Evolutionary conservation across 106 monocot genomes (phyloP).

Genomic region (Xerophyta viscosa): DNA sequence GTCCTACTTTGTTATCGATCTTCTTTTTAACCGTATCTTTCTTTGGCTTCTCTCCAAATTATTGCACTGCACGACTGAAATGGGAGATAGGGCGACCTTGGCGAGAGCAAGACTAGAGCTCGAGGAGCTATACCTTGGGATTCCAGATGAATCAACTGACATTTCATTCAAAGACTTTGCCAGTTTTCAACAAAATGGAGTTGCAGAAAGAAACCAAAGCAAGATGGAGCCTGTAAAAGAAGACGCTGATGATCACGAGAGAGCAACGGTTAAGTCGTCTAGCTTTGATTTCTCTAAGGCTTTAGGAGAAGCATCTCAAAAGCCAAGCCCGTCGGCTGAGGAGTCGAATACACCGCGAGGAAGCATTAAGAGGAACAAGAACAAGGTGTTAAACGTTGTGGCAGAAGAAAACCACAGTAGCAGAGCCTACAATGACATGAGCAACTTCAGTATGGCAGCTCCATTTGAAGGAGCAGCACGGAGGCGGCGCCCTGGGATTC

Average conservation of each 20-base stretch:
- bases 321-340: too few species aligned
- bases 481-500: slow-evolving; percentile 25
- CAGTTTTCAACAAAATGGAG: slow-evolving; percentile 2
- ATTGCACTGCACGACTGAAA: too few species aligned
- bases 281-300: slow-evolving; percentile 23
- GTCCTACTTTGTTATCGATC: too few species aligned
- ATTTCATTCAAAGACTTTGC: slow-evolving; percentile 39
- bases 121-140: slow-evolving; percentile 31
- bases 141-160: slow-evolving; percentile 36
- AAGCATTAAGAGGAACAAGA: slow-evolving; percentile 4
- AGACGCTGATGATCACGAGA: neutral
- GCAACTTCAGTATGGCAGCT: neutral
- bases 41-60: too few species aligned
- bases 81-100: slow-evolving; percentile 19
- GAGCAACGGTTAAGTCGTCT: slow-evolving; percentile 5
- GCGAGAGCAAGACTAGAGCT: slow-evolving; percentile 25
- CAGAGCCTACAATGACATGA: slow-evolving; percentile 1
- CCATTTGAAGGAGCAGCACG: neutral
- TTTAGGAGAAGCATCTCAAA: neutral
- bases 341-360: too few species aligned
- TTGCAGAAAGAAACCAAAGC: neutral
- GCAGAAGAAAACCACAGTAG: neutral
- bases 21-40: too few species aligned
- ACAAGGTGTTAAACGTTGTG: neutral
- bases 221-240: slow-evolving; percentile 4